phyloP scores from a whole-genome alignment of 192 early-diverging fungal species.

The Rhizophlyctis rosea region DNA sequence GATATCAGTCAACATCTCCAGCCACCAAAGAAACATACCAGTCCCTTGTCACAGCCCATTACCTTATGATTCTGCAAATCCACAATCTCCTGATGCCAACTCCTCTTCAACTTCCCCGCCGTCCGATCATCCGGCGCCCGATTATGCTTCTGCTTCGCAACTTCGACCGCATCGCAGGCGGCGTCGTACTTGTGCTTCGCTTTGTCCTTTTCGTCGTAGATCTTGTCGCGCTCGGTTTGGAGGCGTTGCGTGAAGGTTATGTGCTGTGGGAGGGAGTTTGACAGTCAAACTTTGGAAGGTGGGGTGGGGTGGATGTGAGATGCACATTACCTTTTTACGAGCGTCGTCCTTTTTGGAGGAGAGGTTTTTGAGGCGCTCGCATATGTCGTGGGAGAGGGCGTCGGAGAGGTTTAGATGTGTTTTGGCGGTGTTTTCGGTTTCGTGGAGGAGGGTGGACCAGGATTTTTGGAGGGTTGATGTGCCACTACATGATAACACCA shows the following conservation, averaged over 20 bases:
- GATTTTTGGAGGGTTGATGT: conserved; percentile 29
- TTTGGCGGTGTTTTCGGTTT: conserved; percentile 52
- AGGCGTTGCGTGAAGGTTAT: conserved; percentile 61
- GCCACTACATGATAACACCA: not conserved
- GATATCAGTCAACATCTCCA: not conserved
- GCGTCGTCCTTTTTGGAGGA: conserved; percentile 62
- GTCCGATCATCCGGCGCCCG: conserved; percentile 59
- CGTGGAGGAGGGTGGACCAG: conserved; percentile 57
- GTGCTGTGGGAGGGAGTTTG: conserved; percentile 46
- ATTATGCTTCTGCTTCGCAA: conserved; percentile 51
- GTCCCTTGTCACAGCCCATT: not conserved
- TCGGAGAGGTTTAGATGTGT: conserved; percentile 52
- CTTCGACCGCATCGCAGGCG: conserved; percentile 62
- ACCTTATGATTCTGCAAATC: conserved; percentile 64
- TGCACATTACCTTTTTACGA: conserved; percentile 62
- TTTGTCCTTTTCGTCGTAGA: conserved; percentile 60
- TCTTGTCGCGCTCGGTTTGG: conserved; percentile 55
- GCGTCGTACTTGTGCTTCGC: conserved; percentile 62
- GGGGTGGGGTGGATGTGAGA: not conserved
- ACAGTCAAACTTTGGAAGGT: not conserved
- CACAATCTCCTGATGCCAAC: conserved; percentile 56
- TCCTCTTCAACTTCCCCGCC: conserved; percentile 45
- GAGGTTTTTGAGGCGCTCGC: conserved; percentile 56
- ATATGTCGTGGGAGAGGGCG: conserved; percentile 41
- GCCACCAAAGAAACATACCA: not conserved